Percentiles rank a stretch among this genome's conserved stretches.
These are phyloP conservation scores for Dentiscutata heterogama DNA, from an alignment of 371 early-diverging fungal species.

Conservation along the genomic window DNA sequence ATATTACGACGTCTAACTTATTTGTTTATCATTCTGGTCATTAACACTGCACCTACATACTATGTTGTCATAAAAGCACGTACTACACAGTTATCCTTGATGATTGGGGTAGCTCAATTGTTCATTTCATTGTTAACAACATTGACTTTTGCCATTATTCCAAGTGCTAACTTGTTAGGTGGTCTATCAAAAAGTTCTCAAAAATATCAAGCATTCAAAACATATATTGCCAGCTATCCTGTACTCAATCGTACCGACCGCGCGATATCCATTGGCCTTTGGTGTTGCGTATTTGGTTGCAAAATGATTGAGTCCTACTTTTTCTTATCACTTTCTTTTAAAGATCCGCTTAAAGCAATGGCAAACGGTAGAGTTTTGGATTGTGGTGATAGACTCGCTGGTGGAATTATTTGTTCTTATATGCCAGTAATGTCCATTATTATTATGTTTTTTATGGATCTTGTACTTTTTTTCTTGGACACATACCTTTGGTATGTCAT, in stretches of 20 bases:
- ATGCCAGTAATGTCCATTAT: constrained; percentile 80
- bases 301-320: constrained; percentile 89
- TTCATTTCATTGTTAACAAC: constrained; percentile 75
- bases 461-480: constrained; percentile 88
- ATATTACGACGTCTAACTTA: constrained; percentile 69
- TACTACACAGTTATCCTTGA: constrained; percentile 59
- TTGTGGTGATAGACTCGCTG: constrained; percentile 66
- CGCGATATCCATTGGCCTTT: constrained; percentile 80
- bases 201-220: constrained; percentile 68
- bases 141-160: constrained; percentile 72
- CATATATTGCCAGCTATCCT: constrained; percentile 87
- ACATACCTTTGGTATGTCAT: constrained; percentile 95
- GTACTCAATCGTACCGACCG: constrained; percentile 77
- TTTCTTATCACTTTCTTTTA: constrained; percentile 85
- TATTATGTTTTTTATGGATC: constrained; percentile 82
- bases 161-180: constrained; percentile 74
- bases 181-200: constrained; percentile 57
- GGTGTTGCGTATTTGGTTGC: constrained; percentile 81
- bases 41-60: constrained; percentile 78
- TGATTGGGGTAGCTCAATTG: constrained; percentile 74
- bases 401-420: constrained; percentile 65
- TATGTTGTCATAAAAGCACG: constrained; percentile 63
- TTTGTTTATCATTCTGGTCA: constrained; percentile 68
- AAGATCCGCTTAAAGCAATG: constrained; percentile 82
- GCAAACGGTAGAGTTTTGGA: constrained; percentile 64